Evolutionary conservation across 768 basidiomycete species (phyloP).

Genomic region (Trametes cingulata): DNA sequence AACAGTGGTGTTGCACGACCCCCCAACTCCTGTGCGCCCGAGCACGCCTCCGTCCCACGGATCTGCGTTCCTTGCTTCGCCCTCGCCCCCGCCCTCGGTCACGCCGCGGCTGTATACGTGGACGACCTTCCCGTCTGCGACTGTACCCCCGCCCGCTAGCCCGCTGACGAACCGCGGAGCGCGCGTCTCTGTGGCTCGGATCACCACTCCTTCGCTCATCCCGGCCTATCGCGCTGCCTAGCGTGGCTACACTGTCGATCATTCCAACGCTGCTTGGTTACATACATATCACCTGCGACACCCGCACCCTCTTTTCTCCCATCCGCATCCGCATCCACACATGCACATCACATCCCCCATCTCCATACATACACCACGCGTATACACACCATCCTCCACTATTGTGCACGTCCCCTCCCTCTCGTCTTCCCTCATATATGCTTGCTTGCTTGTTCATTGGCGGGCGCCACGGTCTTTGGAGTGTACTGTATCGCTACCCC

Average conservation of each 20-base stretch:
- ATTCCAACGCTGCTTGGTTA: neutral
- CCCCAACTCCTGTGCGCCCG: slow-evolving; percentile 23
- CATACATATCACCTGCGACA: slow-evolving; percentile 5
- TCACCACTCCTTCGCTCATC: slow-evolving; percentile 40
- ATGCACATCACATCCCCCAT: neutral
- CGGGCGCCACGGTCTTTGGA: slow-evolving; percentile 20
- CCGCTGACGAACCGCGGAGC: slow-evolving; percentile 61
- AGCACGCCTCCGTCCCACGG: slow-evolving; percentile 37
- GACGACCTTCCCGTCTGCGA: slow-evolving; percentile 32
- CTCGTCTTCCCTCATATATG: neutral
- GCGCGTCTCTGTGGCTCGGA: slow-evolving; percentile 59
- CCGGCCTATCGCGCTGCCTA: slow-evolving; percentile 15
- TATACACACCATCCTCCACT: neutral
- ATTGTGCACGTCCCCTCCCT: neutral
- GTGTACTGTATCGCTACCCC: slow-evolving; percentile 20
- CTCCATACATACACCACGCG: neutral
- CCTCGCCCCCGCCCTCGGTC: slow-evolving; percentile 56
- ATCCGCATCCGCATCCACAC: neutral
- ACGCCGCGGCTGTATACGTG: slow-evolving; percentile 62
- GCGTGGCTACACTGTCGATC: neutral
- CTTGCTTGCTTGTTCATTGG: slow-evolving; percentile 6
- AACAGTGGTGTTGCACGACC: slow-evolving; percentile 3
- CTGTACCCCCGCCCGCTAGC: slow-evolving; percentile 38
- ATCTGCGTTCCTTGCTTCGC: slow-evolving; percentile 30
- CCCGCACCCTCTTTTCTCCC: neutral